A percentile compares a stretch with the other conserved stretches of the same genome.
These are phyloP conservation scores for Mortierella sp. DNA, from an alignment of 371 early-diverging fungal genomes.

Conservation along the genomic window DNA sequence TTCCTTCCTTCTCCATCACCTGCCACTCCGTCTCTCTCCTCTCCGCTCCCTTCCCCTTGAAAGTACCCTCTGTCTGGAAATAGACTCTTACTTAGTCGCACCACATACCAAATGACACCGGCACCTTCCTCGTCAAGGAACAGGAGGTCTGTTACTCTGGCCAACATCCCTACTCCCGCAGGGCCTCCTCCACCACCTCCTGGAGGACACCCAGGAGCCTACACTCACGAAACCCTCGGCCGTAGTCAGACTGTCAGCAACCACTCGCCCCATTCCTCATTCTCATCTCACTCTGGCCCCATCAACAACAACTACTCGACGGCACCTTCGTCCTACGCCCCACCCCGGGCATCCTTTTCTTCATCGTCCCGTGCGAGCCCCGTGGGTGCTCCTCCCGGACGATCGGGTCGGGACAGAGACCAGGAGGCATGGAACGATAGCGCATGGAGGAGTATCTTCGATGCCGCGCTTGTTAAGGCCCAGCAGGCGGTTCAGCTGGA, in stretches of 20 bases:
- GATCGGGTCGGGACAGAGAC: constrained; percentile 32
- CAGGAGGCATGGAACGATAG: constrained; percentile 34
- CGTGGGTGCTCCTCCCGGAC: constrained; percentile 11
- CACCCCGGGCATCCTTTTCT: constrained; percentile 41
- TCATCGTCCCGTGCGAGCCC: constrained; percentile 40
- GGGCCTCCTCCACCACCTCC: constrained; percentile 41
- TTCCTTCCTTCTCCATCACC: background rate
- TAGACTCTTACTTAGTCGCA: background rate
- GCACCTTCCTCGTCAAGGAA: constrained; percentile 34
- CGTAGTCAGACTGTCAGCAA: constrained; percentile 20
- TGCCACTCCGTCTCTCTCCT: background rate
- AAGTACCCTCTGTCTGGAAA: background rate
- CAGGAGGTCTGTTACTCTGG: constrained; percentile 42
- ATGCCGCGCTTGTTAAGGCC: constrained; percentile 55
- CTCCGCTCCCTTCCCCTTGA: background rate
- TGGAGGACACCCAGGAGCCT: constrained; percentile 5
- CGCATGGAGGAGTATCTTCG: constrained; percentile 53
- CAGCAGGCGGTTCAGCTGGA: constrained; percentile 58
- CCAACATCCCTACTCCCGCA: constrained; percentile 34
- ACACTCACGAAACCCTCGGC: background rate
- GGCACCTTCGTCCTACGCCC: constrained; percentile 20
- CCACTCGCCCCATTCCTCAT: constrained; percentile 44
- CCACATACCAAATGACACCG: constrained; percentile 25
- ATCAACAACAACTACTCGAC: constrained; percentile 17
- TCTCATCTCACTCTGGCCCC: constrained; percentile 39